Percentiles rank a stretch among this genome's conserved stretches.
Evolutionary conservation across 371 early-diverging fungal species (phyloP).

Genomic region (Synchytrium microbalum): DNA sequence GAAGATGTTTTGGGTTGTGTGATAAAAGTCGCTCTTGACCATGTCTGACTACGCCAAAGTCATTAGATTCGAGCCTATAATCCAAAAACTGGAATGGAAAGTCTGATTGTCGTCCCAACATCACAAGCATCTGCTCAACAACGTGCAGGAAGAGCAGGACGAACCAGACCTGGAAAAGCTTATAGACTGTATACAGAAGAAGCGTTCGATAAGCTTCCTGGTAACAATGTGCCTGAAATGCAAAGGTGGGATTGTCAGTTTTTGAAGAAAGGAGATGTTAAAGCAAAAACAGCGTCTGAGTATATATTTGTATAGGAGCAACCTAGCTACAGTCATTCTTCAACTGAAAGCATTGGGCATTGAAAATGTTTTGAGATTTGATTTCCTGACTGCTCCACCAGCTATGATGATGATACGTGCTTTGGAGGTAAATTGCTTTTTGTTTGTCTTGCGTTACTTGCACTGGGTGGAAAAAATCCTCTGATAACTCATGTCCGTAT

Average conservation of each 20-base stretch:
- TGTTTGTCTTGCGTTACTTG: conserved; percentile 7
- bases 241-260: conserved; percentile 38
- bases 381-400: conserved; percentile 62
- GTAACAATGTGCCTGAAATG: conserved; percentile 63
- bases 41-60: too few relatives aligned
- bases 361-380: conserved; percentile 68
- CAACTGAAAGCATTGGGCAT: conserved; percentile 70
- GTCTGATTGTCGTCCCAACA: conserved; percentile 50
- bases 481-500: too few relatives aligned
- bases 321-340: conserved; percentile 53
- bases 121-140: conserved; percentile 72
- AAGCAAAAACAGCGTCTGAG: not conserved
- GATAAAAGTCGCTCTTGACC: too few relatives aligned
- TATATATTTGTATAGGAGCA: conserved; percentile 13
- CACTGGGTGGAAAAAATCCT: not conserved
- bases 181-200: conserved; percentile 65
- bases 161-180: conserved; percentile 60
- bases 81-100: conserved; percentile 42
- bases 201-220: conserved; percentile 43
- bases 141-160: conserved; percentile 73
- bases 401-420: conserved; percentile 60
- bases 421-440: conserved; percentile 33
- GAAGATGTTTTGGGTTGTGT: too few relatives aligned
- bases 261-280: not conserved
- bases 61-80: conserved; percentile 20